phyloP scores from a whole-genome alignment of 2,329 filamentous ascomycete species.

The Colletotrichum sp. region DNA sequence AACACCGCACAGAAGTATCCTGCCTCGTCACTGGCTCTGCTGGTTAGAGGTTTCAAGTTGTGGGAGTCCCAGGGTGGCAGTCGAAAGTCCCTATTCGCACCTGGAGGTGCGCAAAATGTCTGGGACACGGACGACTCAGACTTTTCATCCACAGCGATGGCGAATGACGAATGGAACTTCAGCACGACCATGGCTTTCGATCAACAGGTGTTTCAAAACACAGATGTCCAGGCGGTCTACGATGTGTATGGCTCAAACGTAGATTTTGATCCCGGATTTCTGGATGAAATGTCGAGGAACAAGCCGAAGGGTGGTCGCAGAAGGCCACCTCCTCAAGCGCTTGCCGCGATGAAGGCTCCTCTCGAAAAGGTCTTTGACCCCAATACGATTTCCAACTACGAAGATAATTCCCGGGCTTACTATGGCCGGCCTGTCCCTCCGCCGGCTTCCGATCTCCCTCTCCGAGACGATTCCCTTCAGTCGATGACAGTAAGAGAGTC shows the following conservation, averaged over 20 bases:
- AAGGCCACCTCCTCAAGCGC: conserved; percentile 61
- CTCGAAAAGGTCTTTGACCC: conserved; percentile 71
- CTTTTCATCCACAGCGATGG: conserved; percentile 46
- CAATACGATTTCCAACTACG: conserved; percentile 68
- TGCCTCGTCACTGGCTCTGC: conserved; percentile 63
- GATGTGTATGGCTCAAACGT: conserved; percentile 66
- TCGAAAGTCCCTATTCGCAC: conserved; percentile 67
- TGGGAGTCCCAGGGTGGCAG: conserved; percentile 80
- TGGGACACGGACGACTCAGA: conserved; percentile 38
- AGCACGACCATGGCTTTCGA: conserved; percentile 71
- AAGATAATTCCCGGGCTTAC: conserved; percentile 66
- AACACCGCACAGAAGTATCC: conserved; percentile 69
- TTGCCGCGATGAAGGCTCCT: conserved; percentile 63
- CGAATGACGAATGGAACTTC: conserved; percentile 71
- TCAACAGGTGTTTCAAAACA: conserved; percentile 56
- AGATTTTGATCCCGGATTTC: conserved; percentile 52
- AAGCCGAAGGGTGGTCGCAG: conserved; percentile 57
- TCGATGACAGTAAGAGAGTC: conserved; percentile 62
- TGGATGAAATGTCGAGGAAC: conserved; percentile 52
- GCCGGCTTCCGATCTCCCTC: conserved; percentile 60
- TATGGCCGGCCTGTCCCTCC: conserved; percentile 55
- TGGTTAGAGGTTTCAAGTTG: conserved; percentile 74
- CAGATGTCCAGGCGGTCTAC: conserved; percentile 63
- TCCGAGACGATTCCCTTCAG: conserved; percentile 60
- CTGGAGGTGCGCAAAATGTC: conserved; percentile 62